These are phyloP conservation scores for Petrea volubilis DNA, from an alignment of 257 asterid genomes.

Conservation along the genomic window DNA sequence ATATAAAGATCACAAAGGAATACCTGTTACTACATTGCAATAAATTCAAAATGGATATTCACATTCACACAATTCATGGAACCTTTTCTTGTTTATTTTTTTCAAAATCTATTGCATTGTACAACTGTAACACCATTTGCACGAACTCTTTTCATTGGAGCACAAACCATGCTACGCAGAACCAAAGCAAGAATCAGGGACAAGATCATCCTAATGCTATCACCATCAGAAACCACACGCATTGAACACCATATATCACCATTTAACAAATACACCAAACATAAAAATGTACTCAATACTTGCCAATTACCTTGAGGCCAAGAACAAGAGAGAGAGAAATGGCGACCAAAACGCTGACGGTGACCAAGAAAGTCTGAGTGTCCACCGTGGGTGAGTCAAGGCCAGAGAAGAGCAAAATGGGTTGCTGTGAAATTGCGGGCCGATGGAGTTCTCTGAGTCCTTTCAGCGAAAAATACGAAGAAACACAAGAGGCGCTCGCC, in stretches of 20 bases:
- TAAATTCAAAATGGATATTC: no score
- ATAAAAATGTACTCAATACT: not conserved
- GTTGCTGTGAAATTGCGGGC: slow-evolving; percentile 29
- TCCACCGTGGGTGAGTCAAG: slow-evolving; percentile 59
- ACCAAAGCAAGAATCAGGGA: not conserved
- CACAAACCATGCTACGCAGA: not conserved
- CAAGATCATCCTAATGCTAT: not conserved
- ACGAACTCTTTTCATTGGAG: not conserved
- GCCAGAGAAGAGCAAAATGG: slow-evolving; percentile 63
- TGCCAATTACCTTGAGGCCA: slow-evolving; percentile 68
- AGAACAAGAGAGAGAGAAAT: slow-evolving; percentile 81
- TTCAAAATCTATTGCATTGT: slow-evolving; percentile 10
- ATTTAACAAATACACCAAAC: not conserved
- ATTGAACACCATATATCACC: not conserved
- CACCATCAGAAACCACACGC: not conserved
- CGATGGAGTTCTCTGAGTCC: slow-evolving; percentile 28
- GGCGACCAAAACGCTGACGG: slow-evolving; percentile 79
- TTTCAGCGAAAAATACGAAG: slow-evolving; percentile 27
- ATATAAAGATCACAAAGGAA: slow-evolving; percentile 3
- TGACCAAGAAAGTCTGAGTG: slow-evolving; percentile 82
- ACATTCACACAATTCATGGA: no score
- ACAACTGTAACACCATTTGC: not conserved
- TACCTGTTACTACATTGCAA: no score
- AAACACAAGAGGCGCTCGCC: slow-evolving; percentile 7
- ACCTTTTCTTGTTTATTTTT: no score